Percentiles rank a stretch among this genome's conserved stretches.
These are phyloP conservation scores for Candolleomyces eurysporus DNA, from an alignment of 768 basidiomycete genomes.

Conservation along the genomic window DNA sequence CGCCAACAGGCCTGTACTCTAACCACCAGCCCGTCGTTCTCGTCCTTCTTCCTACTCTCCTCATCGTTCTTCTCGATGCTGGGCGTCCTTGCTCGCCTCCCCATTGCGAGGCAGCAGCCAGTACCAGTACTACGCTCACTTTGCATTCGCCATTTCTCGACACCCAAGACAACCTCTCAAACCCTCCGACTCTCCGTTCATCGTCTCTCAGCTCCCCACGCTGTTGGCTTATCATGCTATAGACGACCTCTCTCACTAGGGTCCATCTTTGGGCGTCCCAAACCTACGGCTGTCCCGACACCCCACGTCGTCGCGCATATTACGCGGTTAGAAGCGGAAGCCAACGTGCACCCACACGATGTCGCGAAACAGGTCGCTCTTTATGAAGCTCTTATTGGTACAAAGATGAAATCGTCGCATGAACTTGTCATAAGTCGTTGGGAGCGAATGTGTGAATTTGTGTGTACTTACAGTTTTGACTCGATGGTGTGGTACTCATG, in stretches of 20 bases:
- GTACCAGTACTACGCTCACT: not conserved
- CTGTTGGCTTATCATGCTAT: slow-evolving; percentile 10
- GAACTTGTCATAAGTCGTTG: slow-evolving; percentile 75
- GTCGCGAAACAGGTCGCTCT: slow-evolving; percentile 67
- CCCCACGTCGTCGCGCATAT: slow-evolving; percentile 68
- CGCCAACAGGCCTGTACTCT: not conserved
- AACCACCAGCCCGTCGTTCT: slow-evolving; percentile 13
- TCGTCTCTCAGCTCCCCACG: slow-evolving; percentile 7
- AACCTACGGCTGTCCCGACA: slow-evolving; percentile 46
- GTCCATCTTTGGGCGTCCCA: slow-evolving; percentile 48
- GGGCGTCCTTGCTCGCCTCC: slow-evolving; percentile 22
- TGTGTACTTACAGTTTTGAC: slow-evolving; percentile 36
- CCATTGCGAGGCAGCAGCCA: slow-evolving; percentile 1
- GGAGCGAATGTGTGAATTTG: slow-evolving; percentile 83
- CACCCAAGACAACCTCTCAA: not conserved
- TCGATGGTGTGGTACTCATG: slow-evolving; percentile 3
- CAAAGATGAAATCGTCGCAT: slow-evolving; percentile 64
- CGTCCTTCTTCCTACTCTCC: slow-evolving; percentile 8
- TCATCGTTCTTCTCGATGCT: slow-evolving; percentile 25
- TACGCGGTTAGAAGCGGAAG: slow-evolving; percentile 73
- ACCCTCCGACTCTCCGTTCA: slow-evolving; percentile 7
- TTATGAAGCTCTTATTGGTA: slow-evolving; percentile 63
- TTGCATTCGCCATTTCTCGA: slow-evolving; percentile 11
- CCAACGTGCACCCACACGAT: slow-evolving; percentile 71
- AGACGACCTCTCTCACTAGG: slow-evolving; percentile 36